Evolutionary conservation across 495 filamentous ascomycete species (phyloP), one percentile per base, ranked within the genome.

Genomic region (Bacidia gigantensis): DNA sequence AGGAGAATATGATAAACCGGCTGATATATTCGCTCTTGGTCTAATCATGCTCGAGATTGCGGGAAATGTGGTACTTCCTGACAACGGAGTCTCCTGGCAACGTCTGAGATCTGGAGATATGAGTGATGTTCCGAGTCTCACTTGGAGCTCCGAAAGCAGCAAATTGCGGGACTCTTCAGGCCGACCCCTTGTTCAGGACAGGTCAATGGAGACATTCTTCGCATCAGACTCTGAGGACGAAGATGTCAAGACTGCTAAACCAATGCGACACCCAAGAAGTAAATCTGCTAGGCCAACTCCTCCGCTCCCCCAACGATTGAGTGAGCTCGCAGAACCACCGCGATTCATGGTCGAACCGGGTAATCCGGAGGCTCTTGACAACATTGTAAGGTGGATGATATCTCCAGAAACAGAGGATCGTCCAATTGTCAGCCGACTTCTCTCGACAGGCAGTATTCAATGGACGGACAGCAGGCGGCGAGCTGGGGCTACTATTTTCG

Each of bases 41-140:
- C 74, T 96, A 53, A 90, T 96, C 61, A 84, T 96, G 65, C 78
- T 95, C 38, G 92, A 98, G 68, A 88, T 87, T 58, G 89, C 88
- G 10, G 86, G 85, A 39, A 98, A 98, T 55, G 82, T 92, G 26
- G 80, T 84, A 53, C 78, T 96, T 9, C 92, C 92, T 0, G 89
- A 94, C 50, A 94, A 97, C 60, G 92, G 92, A 42, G 73, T 80
- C 10, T 83, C 80, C 17, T 98, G 92, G 92, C 82, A 87, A 60
- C 82, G 81, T 26, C 79, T 97, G 42, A 80, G 92, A 22, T 80
- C 82, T 53, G 89, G 86, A 29, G 89, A 96, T 60, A 78, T 95
- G 64, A 86, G 81, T 60, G 84, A 86, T 49, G 77, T 96, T 1
- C 87, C 89, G 1, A 83, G 80, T 57, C 71, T 98, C 10, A 93